These are phyloP conservation scores for Saccharum hybrid DNA, from an alignment of 202 grass and related monocot species.

Conservation along the genomic window DNA sequence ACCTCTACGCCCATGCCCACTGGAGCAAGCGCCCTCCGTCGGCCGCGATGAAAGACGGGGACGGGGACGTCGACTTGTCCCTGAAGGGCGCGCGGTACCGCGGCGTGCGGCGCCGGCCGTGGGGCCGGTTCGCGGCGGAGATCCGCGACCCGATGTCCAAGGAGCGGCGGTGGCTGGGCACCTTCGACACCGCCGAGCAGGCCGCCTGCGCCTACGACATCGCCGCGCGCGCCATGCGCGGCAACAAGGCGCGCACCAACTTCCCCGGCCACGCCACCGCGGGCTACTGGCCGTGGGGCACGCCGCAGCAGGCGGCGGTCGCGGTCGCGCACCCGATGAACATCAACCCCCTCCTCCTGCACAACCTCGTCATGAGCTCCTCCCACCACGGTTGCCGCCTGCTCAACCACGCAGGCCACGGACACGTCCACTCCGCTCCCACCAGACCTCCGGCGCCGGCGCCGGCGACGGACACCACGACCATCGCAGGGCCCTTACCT, in stretches of 20 bases:
- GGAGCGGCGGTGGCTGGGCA: constrained; percentile 92
- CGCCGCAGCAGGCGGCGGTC: background rate
- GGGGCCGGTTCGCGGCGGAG: constrained; percentile 95
- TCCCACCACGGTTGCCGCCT: constrained; percentile 45
- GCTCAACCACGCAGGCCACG: constrained; percentile 48
- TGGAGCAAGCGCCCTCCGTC: constrained; percentile 36
- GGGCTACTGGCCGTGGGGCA: constrained; percentile 42
- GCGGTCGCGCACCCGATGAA: no score
- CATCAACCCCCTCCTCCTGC: constrained; percentile 63
- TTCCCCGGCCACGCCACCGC: constrained; percentile 53
- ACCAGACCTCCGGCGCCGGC: background rate
- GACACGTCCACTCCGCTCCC: constrained; percentile 9
- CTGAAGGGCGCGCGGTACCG: constrained; percentile 60
- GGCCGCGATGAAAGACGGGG: constrained; percentile 18
- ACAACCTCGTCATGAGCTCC: constrained; percentile 61
- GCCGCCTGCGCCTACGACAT: constrained; percentile 96
- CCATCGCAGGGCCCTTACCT: background rate
- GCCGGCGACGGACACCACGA: no score
- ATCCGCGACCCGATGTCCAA: constrained; percentile 89
- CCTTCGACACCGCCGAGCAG: constrained; percentile 96
- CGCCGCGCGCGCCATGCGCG: constrained; percentile 90
- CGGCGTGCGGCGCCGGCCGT: constrained; percentile 85
- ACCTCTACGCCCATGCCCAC: constrained; percentile 39
- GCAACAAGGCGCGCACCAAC: constrained; percentile 93
- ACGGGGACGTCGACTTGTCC: background rate